Percentiles rank a stretch among this genome's conserved stretches.
Evolutionary conservation across 2,329 filamentous ascomycete genomes (phyloP).

Genomic region (Lachnellula subtilissima): DNA sequence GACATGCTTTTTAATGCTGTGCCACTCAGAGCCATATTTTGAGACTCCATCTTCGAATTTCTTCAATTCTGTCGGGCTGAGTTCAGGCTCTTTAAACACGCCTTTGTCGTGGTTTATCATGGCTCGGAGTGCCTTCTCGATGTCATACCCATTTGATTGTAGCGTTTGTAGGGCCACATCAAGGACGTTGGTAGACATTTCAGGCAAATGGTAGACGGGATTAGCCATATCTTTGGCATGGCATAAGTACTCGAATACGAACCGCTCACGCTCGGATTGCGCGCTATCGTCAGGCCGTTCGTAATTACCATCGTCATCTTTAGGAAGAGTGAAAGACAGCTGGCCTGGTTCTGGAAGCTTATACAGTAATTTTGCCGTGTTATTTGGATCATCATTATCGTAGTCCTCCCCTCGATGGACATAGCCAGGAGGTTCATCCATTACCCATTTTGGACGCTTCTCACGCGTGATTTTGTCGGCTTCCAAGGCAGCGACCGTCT

Average conservation of each 20-base stretch:
- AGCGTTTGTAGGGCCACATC: slow-evolving; percentile 77
- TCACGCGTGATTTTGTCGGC: slow-evolving; percentile 75
- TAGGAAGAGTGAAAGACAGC: slow-evolving; percentile 39
- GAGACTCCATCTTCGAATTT: slow-evolving; percentile 87
- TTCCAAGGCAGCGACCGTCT: slow-evolving; percentile 72
- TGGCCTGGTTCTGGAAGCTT: slow-evolving; percentile 58
- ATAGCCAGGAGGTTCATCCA: slow-evolving; percentile 87
- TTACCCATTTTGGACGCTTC: slow-evolving; percentile 85
- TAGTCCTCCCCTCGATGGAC: slow-evolving; percentile 76
- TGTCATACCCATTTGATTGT: slow-evolving; percentile 66
- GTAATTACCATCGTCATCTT: slow-evolving; percentile 34
- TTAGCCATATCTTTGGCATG: slow-evolving; percentile 50
- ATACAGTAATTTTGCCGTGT: slow-evolving; percentile 73
- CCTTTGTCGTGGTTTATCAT: slow-evolving; percentile 64
- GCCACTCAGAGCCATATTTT: slow-evolving; percentile 88
- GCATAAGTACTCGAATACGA: slow-evolving; percentile 72
- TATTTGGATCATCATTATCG: slow-evolving; percentile 63
- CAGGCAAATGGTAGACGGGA: slow-evolving; percentile 59
- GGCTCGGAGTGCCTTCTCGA: slow-evolving; percentile 63
- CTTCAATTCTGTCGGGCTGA: slow-evolving; percentile 74
- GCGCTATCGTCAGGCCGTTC: slow-evolving; percentile 28
- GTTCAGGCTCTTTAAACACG: slow-evolving; percentile 77
- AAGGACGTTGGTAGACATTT: slow-evolving; percentile 77
- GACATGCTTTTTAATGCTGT: slow-evolving; percentile 77
- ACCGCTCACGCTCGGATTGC: slow-evolving; percentile 35